Evolutionary conservation across 805 yeast genomes (phyloP).

Genomic region (Candida palmyrensis): DNA sequence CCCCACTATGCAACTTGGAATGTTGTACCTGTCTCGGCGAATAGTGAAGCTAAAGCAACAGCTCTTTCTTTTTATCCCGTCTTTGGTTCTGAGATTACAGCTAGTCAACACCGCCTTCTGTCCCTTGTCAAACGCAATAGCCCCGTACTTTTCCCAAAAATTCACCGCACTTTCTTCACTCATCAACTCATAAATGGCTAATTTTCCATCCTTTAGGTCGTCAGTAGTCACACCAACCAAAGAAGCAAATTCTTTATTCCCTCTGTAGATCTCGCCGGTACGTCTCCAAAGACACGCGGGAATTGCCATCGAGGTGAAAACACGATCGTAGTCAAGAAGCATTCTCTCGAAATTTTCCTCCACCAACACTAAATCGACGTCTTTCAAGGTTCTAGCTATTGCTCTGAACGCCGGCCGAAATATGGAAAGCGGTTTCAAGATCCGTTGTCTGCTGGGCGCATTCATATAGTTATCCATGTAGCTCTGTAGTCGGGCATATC

Average conservation of each 20-base stretch:
- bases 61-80: slow-evolving; percentile 71
- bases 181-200: slow-evolving; percentile 91
- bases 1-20: slow-evolving; percentile 94
- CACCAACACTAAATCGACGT: slow-evolving; percentile 84
- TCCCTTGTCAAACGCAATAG: slow-evolving; percentile 91
- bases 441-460: slow-evolving; percentile 73
- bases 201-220: slow-evolving; percentile 84
- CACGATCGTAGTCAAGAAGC: slow-evolving; percentile 89
- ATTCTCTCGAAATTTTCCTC: slow-evolving; percentile 93
- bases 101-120: slow-evolving; percentile 93
- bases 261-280: slow-evolving; percentile 93
- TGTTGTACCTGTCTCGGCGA: slow-evolving; percentile 85
- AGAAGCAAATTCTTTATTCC: slow-evolving; percentile 93
- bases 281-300: slow-evolving; percentile 98
- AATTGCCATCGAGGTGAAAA: slow-evolving; percentile 94
- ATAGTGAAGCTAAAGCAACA: slow-evolving; percentile 95
- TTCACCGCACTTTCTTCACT: slow-evolving; percentile 94
- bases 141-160: slow-evolving; percentile 96
- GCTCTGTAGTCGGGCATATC: slow-evolving; percentile 81
- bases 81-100: slow-evolving; percentile 79
- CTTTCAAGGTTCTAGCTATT: slow-evolving; percentile 83
- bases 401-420: slow-evolving; percentile 93
- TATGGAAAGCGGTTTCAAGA: slow-evolving; percentile 76
- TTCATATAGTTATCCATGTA: slow-evolving; percentile 95
- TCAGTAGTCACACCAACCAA: slow-evolving; percentile 86